Evolutionary conservation across 768 basidiomycete species (phyloP), one percentile per base, ranked within the genome.

Genomic region (Wakefieldia striispora): DNA sequence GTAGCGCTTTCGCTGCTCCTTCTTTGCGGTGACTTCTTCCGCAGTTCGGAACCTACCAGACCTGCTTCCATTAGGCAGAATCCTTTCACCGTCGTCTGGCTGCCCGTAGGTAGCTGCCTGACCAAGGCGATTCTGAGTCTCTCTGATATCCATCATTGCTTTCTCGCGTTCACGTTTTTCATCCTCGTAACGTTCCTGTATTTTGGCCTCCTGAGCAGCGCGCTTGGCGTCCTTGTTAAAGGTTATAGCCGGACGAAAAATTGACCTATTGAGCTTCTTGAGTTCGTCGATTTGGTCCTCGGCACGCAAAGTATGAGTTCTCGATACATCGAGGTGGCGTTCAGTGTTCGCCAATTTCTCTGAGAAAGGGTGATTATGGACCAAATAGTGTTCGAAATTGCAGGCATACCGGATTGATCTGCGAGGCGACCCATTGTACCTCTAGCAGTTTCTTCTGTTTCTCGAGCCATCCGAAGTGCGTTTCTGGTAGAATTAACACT

Each of bases 211-310:
- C 59, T 92, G 84, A 13, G 88, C 91, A 5, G 82, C 81, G 42
- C 93, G 89, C 70, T 97, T 98, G 16, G 77, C 79, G 33, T 92
- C 86, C 69, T 97, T 99, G 75, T 97, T 95, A 70, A 88, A 95
- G 0, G 86, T 85, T 57, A 97, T 84, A 49, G 83, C 92, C 9
- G 91, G 95, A 42, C 86, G 82, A 76, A 99, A 97, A 66, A 99
- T 98, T 34, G 91, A 94, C 29, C 84, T 81, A 69, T 97, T 97
- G 48, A 99, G 82, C 65, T 94, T 80, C 70, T 93, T 95, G 47
- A 99, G 82, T 68, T 98, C 95, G 53, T 84, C 86, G 5, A 94
- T 92, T 67, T 83, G 91, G 72, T 99, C 95, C 49, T 86, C 86
- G n/a, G 95, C 95, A 4, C 90, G 84, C 38, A 75, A 72, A 27